These are phyloP conservation scores for Nakataea oryzae DNA, from an alignment of 2,329 filamentous ascomycete species.

Conservation along the genomic window DNA sequence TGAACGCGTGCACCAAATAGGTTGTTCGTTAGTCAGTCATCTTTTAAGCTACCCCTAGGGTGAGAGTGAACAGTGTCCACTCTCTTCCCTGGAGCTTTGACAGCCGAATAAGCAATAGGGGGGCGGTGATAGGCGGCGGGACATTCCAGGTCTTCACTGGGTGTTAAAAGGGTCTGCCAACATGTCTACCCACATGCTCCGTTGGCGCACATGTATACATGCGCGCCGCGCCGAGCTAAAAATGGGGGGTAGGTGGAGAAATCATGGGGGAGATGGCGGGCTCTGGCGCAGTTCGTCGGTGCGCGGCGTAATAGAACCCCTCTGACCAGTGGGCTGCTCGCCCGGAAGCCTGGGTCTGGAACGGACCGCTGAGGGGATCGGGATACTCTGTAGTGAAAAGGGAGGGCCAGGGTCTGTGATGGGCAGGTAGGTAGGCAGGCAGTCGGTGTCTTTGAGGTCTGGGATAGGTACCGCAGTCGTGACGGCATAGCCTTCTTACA, in stretches of 20 bases:
- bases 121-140: too few relatives aligned
- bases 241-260: too few relatives aligned
- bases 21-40: background rate
- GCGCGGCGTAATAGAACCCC: too few relatives aligned
- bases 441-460: background rate
- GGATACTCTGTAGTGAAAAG: too few relatives aligned
- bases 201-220: background rate
- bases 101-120: background rate
- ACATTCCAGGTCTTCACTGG: background rate
- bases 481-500: conserved; percentile 10
- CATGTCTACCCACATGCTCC: background rate
- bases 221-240: too few relatives aligned
- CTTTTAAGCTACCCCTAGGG: background rate
- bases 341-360: too few relatives aligned
- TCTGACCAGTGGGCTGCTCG: too few relatives aligned
- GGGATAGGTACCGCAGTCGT: background rate
- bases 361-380: too few relatives aligned
- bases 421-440: too few relatives aligned
- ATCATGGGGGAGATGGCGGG: too few relatives aligned
- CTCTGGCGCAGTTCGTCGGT: too few relatives aligned
- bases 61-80: background rate
- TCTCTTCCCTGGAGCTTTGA: background rate
- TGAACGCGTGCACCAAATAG: conserved; percentile 12
- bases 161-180: background rate
- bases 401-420: too few relatives aligned